A percentile compares a stretch with the other conserved stretches of the same genome.
phyloP scores from a whole-genome alignment of 805 yeast species.

The Starmerella kuoi region DNA sequence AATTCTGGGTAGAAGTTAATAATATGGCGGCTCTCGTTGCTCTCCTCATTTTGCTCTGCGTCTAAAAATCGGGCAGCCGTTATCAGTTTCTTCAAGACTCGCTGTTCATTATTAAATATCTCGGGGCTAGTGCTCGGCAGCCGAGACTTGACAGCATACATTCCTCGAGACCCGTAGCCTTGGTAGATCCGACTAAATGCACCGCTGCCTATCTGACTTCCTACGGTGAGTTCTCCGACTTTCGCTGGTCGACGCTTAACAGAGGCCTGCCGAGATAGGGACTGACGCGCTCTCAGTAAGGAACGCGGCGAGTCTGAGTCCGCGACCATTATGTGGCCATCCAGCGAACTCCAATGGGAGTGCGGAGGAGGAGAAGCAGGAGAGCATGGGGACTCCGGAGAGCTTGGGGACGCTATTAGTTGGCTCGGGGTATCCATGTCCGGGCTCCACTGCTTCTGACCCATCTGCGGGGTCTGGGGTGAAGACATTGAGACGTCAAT shows the following conservation, averaged over 20 bases:
- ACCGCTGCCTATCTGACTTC: slow-evolving; percentile 42
- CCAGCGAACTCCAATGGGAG: background rate
- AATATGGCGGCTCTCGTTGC: slow-evolving; percentile 1
- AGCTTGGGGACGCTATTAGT: background rate
- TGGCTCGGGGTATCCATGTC: background rate
- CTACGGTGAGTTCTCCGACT: slow-evolving; percentile 28
- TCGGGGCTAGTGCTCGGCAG: slow-evolving; percentile 13
- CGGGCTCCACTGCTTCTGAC: background rate
- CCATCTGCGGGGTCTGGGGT: background rate
- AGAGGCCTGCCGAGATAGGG: slow-evolving; percentile 5
- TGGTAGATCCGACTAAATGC: slow-evolving; percentile 82
- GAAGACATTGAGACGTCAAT: background rate
- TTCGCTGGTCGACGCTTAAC: slow-evolving; percentile 11
- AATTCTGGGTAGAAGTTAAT: slow-evolving; percentile 16
- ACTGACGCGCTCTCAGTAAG: slow-evolving; percentile 5
- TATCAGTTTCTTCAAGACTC: slow-evolving; percentile 11
- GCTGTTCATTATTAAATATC: slow-evolving; percentile 14
- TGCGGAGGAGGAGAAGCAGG: slow-evolving; percentile 9
- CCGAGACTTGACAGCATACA: slow-evolving; percentile 53
- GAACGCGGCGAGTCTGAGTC: slow-evolving; percentile 1
- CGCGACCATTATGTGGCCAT: slow-evolving; percentile 1
- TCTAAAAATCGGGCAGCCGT: background rate
- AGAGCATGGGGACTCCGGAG: slow-evolving; percentile 7
- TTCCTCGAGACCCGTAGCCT: slow-evolving; percentile 37
- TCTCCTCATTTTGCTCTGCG: background rate